These are phyloP conservation scores for Colletotrichum godetiae DNA, from an alignment of 2,329 filamentous ascomycete genomes.

Conservation along the genomic window DNA sequence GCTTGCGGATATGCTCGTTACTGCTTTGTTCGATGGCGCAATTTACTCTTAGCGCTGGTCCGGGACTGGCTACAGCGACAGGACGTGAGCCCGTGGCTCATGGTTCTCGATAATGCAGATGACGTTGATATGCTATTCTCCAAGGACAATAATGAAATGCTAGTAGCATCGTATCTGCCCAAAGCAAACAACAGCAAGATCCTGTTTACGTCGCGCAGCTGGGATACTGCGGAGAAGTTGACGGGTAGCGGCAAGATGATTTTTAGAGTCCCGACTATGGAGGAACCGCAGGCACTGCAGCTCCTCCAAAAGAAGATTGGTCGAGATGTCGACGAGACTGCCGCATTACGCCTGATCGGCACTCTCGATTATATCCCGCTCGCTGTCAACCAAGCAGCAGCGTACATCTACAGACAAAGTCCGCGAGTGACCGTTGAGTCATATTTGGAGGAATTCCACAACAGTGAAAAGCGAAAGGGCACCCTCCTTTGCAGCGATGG, in stretches of 20 bases:
- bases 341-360: conserved; percentile 1
- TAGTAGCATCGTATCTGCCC: conserved; percentile 36
- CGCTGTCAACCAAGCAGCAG: conserved; percentile 48
- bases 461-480: conserved; percentile 38
- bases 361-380: conserved; percentile 48
- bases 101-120: conserved; percentile 39
- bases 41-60: conserved; percentile 34
- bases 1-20: too few species aligned
- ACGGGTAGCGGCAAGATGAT: conserved; percentile 23
- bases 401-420: conserved; percentile 49
- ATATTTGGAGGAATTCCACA: conserved; percentile 44
- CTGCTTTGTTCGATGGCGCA: too few species aligned
- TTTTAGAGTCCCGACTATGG: conserved; percentile 38
- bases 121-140: conserved; percentile 7
- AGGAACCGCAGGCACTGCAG: conserved; percentile 39
- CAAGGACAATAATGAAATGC: background rate
- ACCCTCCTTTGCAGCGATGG: conserved; percentile 38
- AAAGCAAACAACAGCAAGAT: conserved; percentile 33
- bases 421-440: conserved; percentile 31
- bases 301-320: conserved; percentile 41
- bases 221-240: conserved; percentile 32
- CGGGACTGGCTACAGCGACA: conserved; percentile 36
- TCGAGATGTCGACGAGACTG: background rate
- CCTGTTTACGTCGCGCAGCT: conserved; percentile 36
- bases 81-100: conserved; percentile 37